Evolutionary conservation across 2,329 filamentous ascomycete species (phyloP), one percentile per base, ranked within the genome.

Genomic region (Sporothrix brunneoviolacea): DNA sequence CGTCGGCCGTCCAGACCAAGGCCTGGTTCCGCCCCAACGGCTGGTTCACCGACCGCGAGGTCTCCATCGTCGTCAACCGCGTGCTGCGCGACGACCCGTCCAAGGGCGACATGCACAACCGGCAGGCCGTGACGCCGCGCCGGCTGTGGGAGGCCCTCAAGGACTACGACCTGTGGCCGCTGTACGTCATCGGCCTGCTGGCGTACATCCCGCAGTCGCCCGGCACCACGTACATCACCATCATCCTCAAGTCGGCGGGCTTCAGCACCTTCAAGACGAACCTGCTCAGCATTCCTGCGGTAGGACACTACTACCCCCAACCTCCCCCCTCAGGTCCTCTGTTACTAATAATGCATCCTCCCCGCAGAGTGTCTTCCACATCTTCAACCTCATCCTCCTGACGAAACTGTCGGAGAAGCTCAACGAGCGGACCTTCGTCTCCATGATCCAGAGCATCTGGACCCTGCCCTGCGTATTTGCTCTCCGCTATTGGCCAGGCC

Each of bases 61-160:
- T 79, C 52, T 64, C 66, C 22, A 82, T 82, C 49, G 69, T 82
- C 16, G 77, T 81, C n/a, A 83, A 81, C 51, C 69, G 81, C 0
- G 61, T 70, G 2, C 59, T 70, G 10, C 72, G 79, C 3, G 79
- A 83, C 40, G 79, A 81, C 50, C 78, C 77, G 0, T 70, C 69
- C 16, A 79, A 77, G 60, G 74, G 73, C 33, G 71, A 72, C 44
- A 80, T 82, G 74, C 75, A 80, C 58, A 81, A 80, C 51, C 71
- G 77, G 6, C 69, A 80, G 59, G 71, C 72, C 1, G 66, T 82
- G 42, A 77, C 74, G 0, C 70, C 68, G 0, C 64, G 58, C 9
- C 63, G 48, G 2, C 46, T 56, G 15, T 52, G 46, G 46, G 41
- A 44, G n/a, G 43, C 48, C 10, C 33, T 58, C 13, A 37, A 27